Evolutionary conservation across 2,329 filamentous ascomycete species (phyloP).

Genomic region (Chaetomium strumarium): DNA sequence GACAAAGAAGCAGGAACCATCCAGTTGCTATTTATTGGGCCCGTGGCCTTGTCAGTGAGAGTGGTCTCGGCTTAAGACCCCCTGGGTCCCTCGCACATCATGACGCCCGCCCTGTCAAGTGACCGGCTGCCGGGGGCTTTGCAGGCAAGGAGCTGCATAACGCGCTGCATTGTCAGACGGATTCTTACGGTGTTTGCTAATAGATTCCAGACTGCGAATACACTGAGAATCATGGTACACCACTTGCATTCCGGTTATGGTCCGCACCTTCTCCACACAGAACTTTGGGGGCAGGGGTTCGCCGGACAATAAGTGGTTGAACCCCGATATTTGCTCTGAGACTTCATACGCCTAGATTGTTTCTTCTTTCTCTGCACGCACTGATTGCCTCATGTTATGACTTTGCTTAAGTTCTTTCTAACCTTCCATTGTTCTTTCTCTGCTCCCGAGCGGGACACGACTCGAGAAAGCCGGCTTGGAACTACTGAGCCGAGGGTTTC

Average conservation of each 20-base stretch:
- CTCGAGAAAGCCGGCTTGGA: background rate
- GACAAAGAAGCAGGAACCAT: background rate
- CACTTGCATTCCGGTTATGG: background rate
- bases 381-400: no score
- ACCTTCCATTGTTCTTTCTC: no score
- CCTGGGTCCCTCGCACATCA: background rate
- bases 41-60: background rate
- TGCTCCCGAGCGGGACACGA: background rate
- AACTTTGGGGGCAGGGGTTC: no score
- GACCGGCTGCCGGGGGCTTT: background rate
- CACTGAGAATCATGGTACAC: background rate
- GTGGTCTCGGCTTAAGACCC: constrained; percentile 9
- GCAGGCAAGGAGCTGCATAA: constrained; percentile 4
- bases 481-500: constrained; percentile 16
- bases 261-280: background rate
- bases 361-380: background rate
- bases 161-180: background rate
- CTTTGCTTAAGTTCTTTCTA: no score
- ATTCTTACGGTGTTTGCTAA: background rate
- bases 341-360: no score
- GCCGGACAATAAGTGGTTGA: no score
- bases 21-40: constrained; percentile 7
- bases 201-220: background rate
- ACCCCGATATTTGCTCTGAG: no score
- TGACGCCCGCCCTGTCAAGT: constrained; percentile 4